Evolutionary conservation across 495 filamentous ascomycete genomes (phyloP), one percentile per base, ranked within the genome.

Genomic region (Aspergillus olivimuriae): DNA sequence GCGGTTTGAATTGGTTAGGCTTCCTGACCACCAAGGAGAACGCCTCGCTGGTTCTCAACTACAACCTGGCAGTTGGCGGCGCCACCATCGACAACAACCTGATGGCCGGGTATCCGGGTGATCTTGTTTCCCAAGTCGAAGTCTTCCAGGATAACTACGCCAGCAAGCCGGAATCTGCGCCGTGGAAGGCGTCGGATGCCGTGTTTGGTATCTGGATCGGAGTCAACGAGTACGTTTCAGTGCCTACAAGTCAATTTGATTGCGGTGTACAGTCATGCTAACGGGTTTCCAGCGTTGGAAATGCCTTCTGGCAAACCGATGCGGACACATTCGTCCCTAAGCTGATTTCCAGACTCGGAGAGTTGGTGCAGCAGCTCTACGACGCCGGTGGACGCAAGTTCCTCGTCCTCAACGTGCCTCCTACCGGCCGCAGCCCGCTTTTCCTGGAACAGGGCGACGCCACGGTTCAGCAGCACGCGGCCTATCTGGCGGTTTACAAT

Each of bases 201-300:
- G 68, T 90, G 20, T 86, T 87, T 58, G 76, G 75, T 2, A 65
- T 86, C 33, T 92, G 81, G 74, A 82, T 89, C 40, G 86, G 87
- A 24, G 81, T 92, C 48, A 92, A 92, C 47, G 87, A 92, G 66
- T 68, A 60, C 23, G 31, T 39, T 19, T 40, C n/a, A 18, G 9
- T 6, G 6, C 17, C n/a, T n/a, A n/a, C n/a, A n/a, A n/a, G n/a
- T n/a, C 2, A 4, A 30, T 38, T 9, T 20, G 6, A 5, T 14
- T 3, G 18, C 8, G 24, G 14, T 30, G 17, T 19, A 7, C 4
- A n/a, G 14, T 15, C 8, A 24, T 41, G n/a, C 26, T 50, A 35
- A 52, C 2, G n/a, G 31, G 10, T 34, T 16, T 15, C n/a, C n/a
- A 65, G 62, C 50, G 72, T 89, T 10, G 82, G 83, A 1, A 82